A percentile compares a stretch with the other conserved stretches of the same genome.
These are phyloP conservation scores for Tillandsia leiboldiana DNA, from an alignment of 176 grass and related monocot genomes.

Conservation along the genomic window DNA sequence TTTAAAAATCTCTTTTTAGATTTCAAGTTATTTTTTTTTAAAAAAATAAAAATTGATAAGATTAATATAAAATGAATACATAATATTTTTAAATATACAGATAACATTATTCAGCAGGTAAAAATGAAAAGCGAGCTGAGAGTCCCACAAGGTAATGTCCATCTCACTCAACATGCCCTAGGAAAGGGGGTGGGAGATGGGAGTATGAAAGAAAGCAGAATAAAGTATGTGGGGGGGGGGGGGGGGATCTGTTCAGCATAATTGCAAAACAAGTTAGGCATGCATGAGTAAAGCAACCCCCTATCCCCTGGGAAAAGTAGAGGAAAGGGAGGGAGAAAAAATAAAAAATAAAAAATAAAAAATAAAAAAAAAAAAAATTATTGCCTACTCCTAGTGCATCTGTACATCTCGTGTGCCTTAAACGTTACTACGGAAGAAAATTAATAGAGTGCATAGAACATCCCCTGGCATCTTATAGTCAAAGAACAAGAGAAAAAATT, in stretches of 20 bases:
- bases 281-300: constrained; percentile 35
- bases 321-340: constrained; percentile 24
- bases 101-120: background rate
- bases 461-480: no score
- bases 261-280: constrained; percentile 39
- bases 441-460: no score
- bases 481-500: no score
- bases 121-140: background rate
- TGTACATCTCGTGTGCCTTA: background rate
- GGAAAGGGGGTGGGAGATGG: no score
- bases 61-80: no score
- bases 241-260: constrained; percentile 42
- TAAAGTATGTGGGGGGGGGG: constrained; percentile 19
- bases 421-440: no score
- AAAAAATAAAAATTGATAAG: no score
- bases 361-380: no score
- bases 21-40: no score
- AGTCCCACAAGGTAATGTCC: background rate
- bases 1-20: no score
- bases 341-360: constrained; percentile 16
- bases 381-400: background rate
- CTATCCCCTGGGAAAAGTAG: constrained; percentile 12
- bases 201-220: background rate
- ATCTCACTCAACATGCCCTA: no score
- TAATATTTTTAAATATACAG: no score